Base-by-base conservation (phyloP, 345 rosid genomes). In the Luvunga scandens region DNA sequence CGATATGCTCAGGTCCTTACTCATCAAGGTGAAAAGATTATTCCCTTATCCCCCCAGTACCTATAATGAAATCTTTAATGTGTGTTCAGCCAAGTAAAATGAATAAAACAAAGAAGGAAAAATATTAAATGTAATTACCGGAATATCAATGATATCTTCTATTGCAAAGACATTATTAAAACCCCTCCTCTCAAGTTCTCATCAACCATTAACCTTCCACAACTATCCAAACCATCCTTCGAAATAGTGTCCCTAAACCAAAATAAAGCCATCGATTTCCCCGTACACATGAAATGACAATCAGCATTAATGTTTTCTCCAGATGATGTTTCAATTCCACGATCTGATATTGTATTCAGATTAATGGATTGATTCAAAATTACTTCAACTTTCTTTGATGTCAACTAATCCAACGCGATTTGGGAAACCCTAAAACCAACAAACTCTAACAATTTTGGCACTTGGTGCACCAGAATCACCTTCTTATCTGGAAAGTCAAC, bases 381-480 rank as follows among this genome's bases (percentile, higher is more conserved):
- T 72, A 95, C 95, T 79, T 93, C 90, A 28, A 95, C 94, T 31
- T 84, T 91, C 88, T 80, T 92, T 2, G 92, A 88, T 66, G 63
- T 78, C 83, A 95, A 72, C 98, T 97, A 93, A 22, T 87, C 76
- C 25, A 91, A 72, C 10, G 91, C 69, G 87, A 92, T 95, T 42
- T 74, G 81, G 70, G 90, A 80, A 64, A 95, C 98, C 80, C 86
- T 93, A 9, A 83, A 64, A 24, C 95, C 97, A 42, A 90, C 72
- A 80, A 92, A 94, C 63, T 95, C 98, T 64, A 95, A 83, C 80
- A 95, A 80, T 80, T 98, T 89, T 3, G 91, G 83, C 48, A 95
- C 97, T 61, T 71, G 83, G 63, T 95, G 98, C 50, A 92, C 95
- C 72, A 95, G 62, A 21, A 94, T 90, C 27, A 93, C 87, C 80